These are phyloP conservation scores for Nicotiana paniculata DNA, from an alignment of 257 asterid species.

Conservation along the genomic window DNA sequence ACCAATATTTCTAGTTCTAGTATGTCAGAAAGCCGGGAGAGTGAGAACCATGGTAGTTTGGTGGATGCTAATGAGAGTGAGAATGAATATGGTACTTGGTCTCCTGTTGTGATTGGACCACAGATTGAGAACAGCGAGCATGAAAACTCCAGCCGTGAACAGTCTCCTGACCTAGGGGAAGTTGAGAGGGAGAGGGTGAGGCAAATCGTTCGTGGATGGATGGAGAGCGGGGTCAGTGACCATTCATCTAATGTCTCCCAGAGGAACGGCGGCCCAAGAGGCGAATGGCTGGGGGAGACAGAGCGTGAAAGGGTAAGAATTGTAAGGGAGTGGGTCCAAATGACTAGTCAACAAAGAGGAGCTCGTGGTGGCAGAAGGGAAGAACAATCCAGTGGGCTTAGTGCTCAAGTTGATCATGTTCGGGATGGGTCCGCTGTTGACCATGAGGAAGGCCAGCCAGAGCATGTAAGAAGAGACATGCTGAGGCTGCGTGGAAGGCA, in stretches of 20 bases:
- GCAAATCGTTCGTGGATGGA: slow-evolving; percentile 95
- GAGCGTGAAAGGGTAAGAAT: slow-evolving; percentile 94
- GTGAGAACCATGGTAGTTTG: slow-evolving; percentile 48
- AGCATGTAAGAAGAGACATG: slow-evolving; percentile 67
- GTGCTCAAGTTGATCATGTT: slow-evolving; percentile 39
- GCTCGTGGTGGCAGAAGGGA: slow-evolving; percentile 49
- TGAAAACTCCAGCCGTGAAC: slow-evolving; percentile 74
- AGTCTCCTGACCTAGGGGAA: slow-evolving; percentile 81
- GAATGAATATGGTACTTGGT: slow-evolving; percentile 54
- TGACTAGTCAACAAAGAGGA: slow-evolving; percentile 90
- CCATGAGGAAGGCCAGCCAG: slow-evolving; percentile 70
- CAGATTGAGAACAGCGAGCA: slow-evolving; percentile 39
- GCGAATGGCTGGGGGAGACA: slow-evolving; percentile 92
- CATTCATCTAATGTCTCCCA: slow-evolving; percentile 54
- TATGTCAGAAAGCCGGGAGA: slow-evolving; percentile 48
- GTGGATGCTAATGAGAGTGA: slow-evolving; percentile 63
- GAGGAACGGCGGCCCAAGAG: slow-evolving; percentile 58
- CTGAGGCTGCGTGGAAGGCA: slow-evolving; percentile 84
- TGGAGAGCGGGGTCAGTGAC: slow-evolving; percentile 79
- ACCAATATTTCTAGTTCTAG: slow-evolving; percentile 37
- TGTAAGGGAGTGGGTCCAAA: slow-evolving; percentile 94
- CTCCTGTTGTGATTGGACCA: slow-evolving; percentile 37
- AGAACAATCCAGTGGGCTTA: slow-evolving; percentile 34
- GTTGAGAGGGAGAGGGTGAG: slow-evolving; percentile 90
- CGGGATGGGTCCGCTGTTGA: slow-evolving; percentile 44